phyloP scores from a whole-genome alignment of 192 early-diverging fungal genomes.

The Irineochytrium annulatum region DNA sequence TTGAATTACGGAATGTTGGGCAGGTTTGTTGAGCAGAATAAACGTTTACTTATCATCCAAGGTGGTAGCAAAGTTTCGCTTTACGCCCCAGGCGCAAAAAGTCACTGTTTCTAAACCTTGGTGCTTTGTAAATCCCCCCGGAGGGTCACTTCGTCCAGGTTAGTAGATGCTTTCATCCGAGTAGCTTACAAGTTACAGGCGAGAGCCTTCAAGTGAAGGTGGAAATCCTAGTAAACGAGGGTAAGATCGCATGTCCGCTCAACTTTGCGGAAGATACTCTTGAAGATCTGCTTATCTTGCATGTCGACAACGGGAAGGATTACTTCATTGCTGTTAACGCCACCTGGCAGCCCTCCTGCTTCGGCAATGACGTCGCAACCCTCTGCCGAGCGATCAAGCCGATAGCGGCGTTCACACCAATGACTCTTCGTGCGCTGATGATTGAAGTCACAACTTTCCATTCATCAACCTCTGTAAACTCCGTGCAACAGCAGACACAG shows the following conservation, averaged over 20 bases:
- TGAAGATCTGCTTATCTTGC: constrained; percentile 76
- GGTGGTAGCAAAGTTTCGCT: constrained; percentile 70
- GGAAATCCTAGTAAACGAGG: constrained; percentile 50
- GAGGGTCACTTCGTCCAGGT: constrained; percentile 73
- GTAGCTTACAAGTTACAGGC: constrained; percentile 28
- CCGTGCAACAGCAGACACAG: constrained; percentile 7
- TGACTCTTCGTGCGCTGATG: too few species aligned
- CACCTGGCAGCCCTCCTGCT: constrained; percentile 66
- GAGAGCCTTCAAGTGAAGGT: constrained; percentile 58
- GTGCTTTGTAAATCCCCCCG: constrained; percentile 61
- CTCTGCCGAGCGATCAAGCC: constrained; percentile 42
- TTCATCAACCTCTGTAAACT: too few species aligned
- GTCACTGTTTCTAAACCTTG: constrained; percentile 61
- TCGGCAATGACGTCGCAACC: constrained; percentile 66
- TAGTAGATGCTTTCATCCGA: constrained; percentile 8
- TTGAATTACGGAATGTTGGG: constrained; percentile 62
- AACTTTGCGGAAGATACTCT: constrained; percentile 59
- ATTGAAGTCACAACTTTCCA: too few species aligned
- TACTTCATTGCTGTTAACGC: constrained; percentile 77
- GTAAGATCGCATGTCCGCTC: constrained; percentile 39
- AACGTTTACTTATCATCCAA: constrained; percentile 17
- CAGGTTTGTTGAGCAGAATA: background rate
- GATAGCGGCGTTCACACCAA: background rate
- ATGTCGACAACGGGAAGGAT: constrained; percentile 75
- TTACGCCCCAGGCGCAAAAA: constrained; percentile 67